phyloP scores from a whole-genome alignment of 1,139 yeast species.

The Meyerozyma smithsonii region DNA sequence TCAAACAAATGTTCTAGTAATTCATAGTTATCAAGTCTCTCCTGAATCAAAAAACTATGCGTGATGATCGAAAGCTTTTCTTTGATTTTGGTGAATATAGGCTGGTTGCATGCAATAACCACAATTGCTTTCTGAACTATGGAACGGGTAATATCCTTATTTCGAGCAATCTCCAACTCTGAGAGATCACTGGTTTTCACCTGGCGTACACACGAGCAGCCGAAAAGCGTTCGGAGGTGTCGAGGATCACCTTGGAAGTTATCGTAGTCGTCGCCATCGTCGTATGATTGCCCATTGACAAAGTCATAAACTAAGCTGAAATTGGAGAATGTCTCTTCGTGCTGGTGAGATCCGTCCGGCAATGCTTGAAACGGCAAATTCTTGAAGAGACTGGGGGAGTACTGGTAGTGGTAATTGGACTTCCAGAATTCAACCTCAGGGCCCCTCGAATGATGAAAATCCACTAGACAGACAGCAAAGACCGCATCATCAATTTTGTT shows the following conservation, averaged over 20 bases:
- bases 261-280: constrained; percentile 39
- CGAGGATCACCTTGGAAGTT: constrained; percentile 42
- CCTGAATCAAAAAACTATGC: constrained; percentile 77
- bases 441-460: constrained; percentile 90
- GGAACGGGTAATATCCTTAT: constrained; percentile 74
- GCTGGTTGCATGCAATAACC: constrained; percentile 73
- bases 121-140: constrained; percentile 91
- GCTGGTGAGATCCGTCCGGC: constrained; percentile 92
- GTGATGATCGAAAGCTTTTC: constrained; percentile 90
- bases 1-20: constrained; percentile 69
- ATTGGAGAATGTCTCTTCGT: constrained; percentile 89
- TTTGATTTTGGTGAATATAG: constrained; percentile 80
- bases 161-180: constrained; percentile 40
- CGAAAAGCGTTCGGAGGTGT: constrained; percentile 72
- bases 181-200: constrained; percentile 58
- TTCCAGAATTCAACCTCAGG: constrained; percentile 95
- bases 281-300: constrained; percentile 38
- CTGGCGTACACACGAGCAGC: constrained; percentile 90
- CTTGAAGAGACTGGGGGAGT: constrained; percentile 62
- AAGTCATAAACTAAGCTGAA: constrained; percentile 82
- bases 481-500: constrained; percentile 36
- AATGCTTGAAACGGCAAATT: constrained; percentile 88
- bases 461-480: constrained; percentile 85
- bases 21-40: constrained; percentile 64
- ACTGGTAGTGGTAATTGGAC: constrained; percentile 49